Evolutionary conservation across 2,329 filamentous ascomycete species (phyloP).

Genomic region (Ophiostoma australiae): DNA sequence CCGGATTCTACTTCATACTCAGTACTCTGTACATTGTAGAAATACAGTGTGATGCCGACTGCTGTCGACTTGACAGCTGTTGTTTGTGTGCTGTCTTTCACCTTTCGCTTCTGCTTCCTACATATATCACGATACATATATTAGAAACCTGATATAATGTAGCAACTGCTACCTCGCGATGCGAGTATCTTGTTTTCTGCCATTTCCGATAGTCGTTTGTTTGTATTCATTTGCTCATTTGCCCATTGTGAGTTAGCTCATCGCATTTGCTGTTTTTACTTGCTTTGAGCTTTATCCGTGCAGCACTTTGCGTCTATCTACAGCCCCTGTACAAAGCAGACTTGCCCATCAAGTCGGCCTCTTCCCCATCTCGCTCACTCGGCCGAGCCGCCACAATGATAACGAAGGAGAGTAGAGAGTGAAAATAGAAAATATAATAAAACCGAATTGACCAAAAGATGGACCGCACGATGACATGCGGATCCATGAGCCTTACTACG

Average conservation of each 20-base stretch:
- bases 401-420: not conserved
- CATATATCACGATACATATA: constrained; percentile 3
- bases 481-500: not conserved
- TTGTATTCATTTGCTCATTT: not conserved
- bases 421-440: not conserved
- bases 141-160: not conserved
- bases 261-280: too few species aligned
- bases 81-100: not conserved
- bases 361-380: constrained; percentile 7
- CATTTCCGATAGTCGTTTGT: not conserved
- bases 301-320: not conserved
- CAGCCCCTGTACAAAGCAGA: not conserved
- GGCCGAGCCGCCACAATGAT: not conserved
- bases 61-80: not conserved
- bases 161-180: constrained; percentile 5
- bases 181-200: constrained; percentile 7
- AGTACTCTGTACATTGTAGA: not conserved
- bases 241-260: too few species aligned
- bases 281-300: not conserved
- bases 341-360: not conserved
- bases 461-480: not conserved
- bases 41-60: not conserved
- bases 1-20: not conserved
- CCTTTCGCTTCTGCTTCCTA: not conserved
- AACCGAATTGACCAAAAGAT: not conserved